Evolutionary conservation across 108 stramenopile species (phyloP).

Genomic region (Fistulifera solaris): DNA sequence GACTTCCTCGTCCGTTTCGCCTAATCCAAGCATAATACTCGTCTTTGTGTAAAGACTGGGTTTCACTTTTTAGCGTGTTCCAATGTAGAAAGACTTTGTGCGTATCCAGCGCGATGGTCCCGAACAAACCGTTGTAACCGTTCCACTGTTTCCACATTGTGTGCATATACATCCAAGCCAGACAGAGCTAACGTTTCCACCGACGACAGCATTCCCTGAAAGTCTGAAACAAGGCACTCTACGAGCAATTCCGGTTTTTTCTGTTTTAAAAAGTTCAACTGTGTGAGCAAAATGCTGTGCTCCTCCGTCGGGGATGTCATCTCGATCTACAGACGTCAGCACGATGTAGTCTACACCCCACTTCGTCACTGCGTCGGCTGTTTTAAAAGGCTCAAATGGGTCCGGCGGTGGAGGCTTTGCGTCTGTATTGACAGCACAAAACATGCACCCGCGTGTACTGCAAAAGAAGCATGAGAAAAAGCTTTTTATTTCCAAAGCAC

Average conservation of each 20-base stretch:
- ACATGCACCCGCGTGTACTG: constrained; percentile 93
- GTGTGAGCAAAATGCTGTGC: constrained; percentile 83
- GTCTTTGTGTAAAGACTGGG: constrained; percentile 80
- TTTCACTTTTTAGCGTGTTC: constrained; percentile 79
- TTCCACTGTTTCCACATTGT: constrained; percentile 97
- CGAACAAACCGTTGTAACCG: constrained; percentile 81
- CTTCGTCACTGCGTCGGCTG: constrained; percentile 76
- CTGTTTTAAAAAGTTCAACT: constrained; percentile 68
- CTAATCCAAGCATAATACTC: constrained; percentile 91
- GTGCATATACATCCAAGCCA: constrained; percentile 95
- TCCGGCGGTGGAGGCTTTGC: constrained; percentile 88
- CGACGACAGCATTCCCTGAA: constrained; percentile 66
- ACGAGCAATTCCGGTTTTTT: constrained; percentile 67
- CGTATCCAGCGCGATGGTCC: constrained; percentile 90
- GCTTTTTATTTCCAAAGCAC: no score
- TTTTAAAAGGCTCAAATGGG: constrained; percentile 87
- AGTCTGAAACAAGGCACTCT: constrained; percentile 93
- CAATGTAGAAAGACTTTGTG: constrained; percentile 78
- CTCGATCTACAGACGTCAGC: constrained; percentile 95
- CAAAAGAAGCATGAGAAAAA: neutral
- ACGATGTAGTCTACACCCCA: constrained; percentile 99
- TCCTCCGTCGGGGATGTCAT: constrained; percentile 94
- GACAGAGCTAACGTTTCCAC: constrained; percentile 76
- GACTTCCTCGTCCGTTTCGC: constrained; percentile 90
- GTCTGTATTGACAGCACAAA: constrained; percentile 94